phyloP scores from a whole-genome alignment of 192 early-diverging fungal genomes.

The Rhizophlyctis rosea region DNA sequence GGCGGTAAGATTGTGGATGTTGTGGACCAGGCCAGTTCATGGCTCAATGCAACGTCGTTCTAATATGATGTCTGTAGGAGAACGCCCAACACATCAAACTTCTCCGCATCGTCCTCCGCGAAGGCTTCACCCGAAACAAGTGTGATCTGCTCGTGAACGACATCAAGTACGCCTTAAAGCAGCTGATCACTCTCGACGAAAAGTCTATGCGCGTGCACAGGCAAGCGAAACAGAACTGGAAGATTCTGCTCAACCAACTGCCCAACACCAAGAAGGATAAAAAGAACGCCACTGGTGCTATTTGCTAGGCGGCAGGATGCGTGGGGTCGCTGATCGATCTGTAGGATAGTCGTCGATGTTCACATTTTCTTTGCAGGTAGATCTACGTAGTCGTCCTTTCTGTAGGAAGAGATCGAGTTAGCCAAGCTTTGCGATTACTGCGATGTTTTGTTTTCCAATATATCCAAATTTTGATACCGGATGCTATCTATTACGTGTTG shows the following conservation, averaged over 20 bases:
- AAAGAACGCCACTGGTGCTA: too few relatives aligned
- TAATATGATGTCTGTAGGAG: background rate
- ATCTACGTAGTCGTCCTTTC: too few relatives aligned
- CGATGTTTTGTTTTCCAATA: too few relatives aligned
- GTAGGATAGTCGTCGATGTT: too few relatives aligned
- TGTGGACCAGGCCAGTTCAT: background rate
- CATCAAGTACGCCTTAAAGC: slow-evolving; percentile 11
- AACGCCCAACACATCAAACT: slow-evolving; percentile 13
- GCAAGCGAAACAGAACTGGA: slow-evolving; percentile 2
- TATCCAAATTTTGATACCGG: too few relatives aligned
- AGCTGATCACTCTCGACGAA: slow-evolving; percentile 15
- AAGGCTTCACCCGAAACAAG: slow-evolving; percentile 17
- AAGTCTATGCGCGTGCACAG: slow-evolving; percentile 3
- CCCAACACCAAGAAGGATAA: too few relatives aligned
- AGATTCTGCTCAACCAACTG: slow-evolving; percentile 6
- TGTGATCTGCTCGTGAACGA: slow-evolving; percentile 16
- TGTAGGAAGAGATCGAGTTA: too few relatives aligned
- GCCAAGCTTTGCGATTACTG: too few relatives aligned
- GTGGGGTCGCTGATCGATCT: too few relatives aligned
- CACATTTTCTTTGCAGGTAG: too few relatives aligned
- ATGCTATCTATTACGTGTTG: too few relatives aligned
- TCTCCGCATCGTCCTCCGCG: slow-evolving; percentile 22
- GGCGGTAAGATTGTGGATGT: slow-evolving; percentile 8
- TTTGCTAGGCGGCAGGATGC: too few relatives aligned
- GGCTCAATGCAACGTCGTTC: background rate